Evolutionary conservation across 805 yeast genomes (phyloP).

Genomic region (Spathaspora girioi): DNA sequence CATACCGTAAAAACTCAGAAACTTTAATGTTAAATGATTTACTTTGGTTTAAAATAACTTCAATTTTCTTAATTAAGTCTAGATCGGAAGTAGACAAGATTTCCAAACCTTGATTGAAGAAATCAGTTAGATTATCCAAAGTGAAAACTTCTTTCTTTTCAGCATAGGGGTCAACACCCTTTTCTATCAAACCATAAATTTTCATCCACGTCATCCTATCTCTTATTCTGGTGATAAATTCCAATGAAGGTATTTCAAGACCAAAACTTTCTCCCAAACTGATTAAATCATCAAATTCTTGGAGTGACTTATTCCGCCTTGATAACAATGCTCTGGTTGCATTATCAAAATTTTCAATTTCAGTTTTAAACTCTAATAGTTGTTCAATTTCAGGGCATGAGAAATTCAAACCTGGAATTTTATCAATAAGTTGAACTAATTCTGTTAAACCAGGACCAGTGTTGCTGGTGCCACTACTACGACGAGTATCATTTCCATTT

Average conservation of each 20-base stretch:
- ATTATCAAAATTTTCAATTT: slow-evolving; percentile 48
- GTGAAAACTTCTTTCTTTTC: slow-evolving; percentile 34
- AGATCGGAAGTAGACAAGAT: slow-evolving; percentile 28
- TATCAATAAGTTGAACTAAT: slow-evolving; percentile 37
- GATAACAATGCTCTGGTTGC: slow-evolving; percentile 41
- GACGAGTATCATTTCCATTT: slow-evolving; percentile 19
- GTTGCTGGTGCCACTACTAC: slow-evolving; percentile 9
- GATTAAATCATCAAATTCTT: slow-evolving; percentile 51
- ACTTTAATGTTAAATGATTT: slow-evolving; percentile 17
- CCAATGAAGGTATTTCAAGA: slow-evolving; percentile 46
- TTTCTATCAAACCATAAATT: slow-evolving; percentile 24
- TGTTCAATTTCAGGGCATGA: slow-evolving; percentile 58
- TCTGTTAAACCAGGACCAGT: slow-evolving; percentile 10
- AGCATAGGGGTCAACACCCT: slow-evolving; percentile 38
- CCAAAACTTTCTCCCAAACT: slow-evolving; percentile 60
- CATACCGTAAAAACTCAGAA: slow-evolving; percentile 14
- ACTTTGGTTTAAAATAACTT: slow-evolving; percentile 22
- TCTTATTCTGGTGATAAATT: slow-evolving; percentile 33
- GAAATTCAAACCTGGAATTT: slow-evolving; percentile 49
- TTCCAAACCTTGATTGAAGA: slow-evolving; percentile 24
- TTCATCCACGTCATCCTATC: slow-evolving; percentile 33
- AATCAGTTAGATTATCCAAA: slow-evolving; percentile 23
- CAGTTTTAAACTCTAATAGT: slow-evolving; percentile 48
- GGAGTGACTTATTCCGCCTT: slow-evolving; percentile 26
- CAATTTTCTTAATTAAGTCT: slow-evolving; percentile 27